Evolutionary conservation across 2,329 filamentous ascomycete genomes (phyloP).

Genomic region (Huntiella savannae): DNA sequence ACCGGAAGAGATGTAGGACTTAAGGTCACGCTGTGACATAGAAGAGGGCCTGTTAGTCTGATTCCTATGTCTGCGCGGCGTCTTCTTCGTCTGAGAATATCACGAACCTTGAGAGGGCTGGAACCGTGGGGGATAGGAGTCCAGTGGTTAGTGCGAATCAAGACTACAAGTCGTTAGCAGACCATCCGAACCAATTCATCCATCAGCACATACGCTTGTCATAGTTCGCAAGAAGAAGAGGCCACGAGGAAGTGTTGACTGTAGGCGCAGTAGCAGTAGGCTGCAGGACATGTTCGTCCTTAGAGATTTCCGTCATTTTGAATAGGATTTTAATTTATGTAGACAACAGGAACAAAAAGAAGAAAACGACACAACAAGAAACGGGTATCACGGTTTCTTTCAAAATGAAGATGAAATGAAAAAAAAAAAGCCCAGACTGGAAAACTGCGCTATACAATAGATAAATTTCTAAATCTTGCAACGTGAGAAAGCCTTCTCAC

Average conservation of each 20-base stretch:
- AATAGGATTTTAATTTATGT: background rate
- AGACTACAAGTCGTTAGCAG: constrained; percentile 34
- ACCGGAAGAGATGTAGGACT: constrained; percentile 90
- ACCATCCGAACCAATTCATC: background rate
- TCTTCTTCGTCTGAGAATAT: background rate
- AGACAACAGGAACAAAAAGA: background rate
- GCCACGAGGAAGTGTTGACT: constrained; percentile 78
- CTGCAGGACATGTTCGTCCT: constrained; percentile 71
- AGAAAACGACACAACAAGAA: no score
- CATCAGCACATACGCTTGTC: constrained; percentile 48
- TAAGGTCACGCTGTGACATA: constrained; percentile 51
- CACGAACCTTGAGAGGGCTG: constrained; percentile 48
- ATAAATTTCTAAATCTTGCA: no score
- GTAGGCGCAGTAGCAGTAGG: constrained; percentile 59
- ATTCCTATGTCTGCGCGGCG: background rate
- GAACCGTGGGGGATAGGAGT: constrained; percentile 90
- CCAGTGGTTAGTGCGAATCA: constrained; percentile 88
- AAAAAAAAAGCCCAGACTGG: no score
- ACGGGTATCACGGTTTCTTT: no score
- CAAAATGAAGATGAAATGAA: no score
- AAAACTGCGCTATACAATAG: no score
- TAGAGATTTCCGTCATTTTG: constrained; percentile 29
- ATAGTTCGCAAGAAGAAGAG: constrained; percentile 89
- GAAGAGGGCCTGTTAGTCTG: constrained; percentile 2
- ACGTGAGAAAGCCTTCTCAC: no score